phyloP scores from a whole-genome alignment of 371 early-diverging fungal species.

The Catenaria anguillulae region DNA sequence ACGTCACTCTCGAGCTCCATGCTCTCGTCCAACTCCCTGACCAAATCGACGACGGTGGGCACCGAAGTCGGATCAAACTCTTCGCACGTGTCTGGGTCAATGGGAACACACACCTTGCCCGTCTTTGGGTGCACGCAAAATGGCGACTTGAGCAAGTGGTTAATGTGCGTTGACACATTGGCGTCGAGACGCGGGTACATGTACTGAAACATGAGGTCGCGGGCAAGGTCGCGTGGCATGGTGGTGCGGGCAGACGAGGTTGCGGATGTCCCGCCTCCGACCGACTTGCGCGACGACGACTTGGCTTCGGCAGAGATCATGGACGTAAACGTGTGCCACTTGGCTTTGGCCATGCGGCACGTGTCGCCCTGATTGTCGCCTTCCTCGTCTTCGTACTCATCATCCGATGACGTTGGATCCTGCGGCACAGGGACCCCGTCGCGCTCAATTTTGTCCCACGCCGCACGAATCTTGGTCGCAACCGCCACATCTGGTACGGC shows the following conservation, averaged over 20 bases:
- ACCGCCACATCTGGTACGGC: neutral
- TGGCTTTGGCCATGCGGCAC: neutral
- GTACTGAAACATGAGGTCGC: slow-evolving; percentile 73
- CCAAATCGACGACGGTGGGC: slow-evolving; percentile 52
- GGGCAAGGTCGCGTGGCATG: slow-evolving; percentile 8
- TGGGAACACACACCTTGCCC: slow-evolving; percentile 83
- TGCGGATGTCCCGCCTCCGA: too few relatives aligned
- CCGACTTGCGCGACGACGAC: neutral
- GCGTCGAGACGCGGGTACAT: slow-evolving; percentile 90
- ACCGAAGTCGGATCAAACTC: slow-evolving; percentile 63
- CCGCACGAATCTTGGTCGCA: neutral
- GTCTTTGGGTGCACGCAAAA: slow-evolving; percentile 98
- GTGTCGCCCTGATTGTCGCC: neutral
- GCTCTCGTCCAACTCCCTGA: slow-evolving; percentile 37
- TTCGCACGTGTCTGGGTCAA: slow-evolving; percentile 54
- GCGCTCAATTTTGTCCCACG: neutral
- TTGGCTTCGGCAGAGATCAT: neutral
- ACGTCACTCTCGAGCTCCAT: neutral
- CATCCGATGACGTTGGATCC: neutral
- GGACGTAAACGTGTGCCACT: neutral
- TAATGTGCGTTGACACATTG: slow-evolving; percentile 77
- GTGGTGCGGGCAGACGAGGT: neutral
- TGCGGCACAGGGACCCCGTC: too few relatives aligned
- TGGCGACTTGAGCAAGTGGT: slow-evolving; percentile 97
- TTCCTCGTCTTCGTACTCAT: neutral